phyloP scores from a whole-genome alignment of 2,329 filamentous ascomycete species.

The Ceratocystiopsis brevicomis region DNA sequence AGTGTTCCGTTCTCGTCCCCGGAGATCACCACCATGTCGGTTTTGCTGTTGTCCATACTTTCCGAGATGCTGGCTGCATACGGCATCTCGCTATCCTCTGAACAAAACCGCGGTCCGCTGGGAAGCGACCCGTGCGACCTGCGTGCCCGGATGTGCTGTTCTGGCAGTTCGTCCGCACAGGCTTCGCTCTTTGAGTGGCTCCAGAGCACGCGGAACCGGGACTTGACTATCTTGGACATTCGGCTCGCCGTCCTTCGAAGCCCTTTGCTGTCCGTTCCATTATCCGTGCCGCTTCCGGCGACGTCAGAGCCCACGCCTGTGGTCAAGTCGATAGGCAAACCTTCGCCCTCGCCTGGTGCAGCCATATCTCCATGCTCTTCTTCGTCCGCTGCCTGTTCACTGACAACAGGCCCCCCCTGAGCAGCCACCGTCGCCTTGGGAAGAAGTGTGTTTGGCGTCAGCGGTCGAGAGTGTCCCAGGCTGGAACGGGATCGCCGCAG shows the following conservation, averaged over 20 bases:
- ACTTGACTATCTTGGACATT: conserved; percentile 6
- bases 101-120: neutral
- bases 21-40: conserved; percentile 1
- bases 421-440: no score
- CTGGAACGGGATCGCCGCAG: no score
- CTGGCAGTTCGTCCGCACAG: conserved; percentile 11
- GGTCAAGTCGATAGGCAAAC: neutral
- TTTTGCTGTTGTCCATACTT: neutral
- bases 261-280: neutral
- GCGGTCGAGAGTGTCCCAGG: no score
- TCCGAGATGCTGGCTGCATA: no score
- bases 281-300: neutral
- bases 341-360: neutral
- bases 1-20: neutral
- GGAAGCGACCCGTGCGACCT: conserved; percentile 11
- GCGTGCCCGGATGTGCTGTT: conserved; percentile 33
- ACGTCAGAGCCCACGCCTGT: neutral
- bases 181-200: conserved; percentile 6
- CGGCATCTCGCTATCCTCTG: no score
- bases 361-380: conserved; percentile 3
- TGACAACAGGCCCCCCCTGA: no score
- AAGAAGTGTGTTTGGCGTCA: no score
- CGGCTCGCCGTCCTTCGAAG: conserved; percentile 7
- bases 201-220: conserved; percentile 6
- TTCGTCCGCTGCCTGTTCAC: conserved; percentile 1